phyloP scores from a whole-genome alignment of 1,139 yeast genomes.

The Petasospora rhodanensis region DNA sequence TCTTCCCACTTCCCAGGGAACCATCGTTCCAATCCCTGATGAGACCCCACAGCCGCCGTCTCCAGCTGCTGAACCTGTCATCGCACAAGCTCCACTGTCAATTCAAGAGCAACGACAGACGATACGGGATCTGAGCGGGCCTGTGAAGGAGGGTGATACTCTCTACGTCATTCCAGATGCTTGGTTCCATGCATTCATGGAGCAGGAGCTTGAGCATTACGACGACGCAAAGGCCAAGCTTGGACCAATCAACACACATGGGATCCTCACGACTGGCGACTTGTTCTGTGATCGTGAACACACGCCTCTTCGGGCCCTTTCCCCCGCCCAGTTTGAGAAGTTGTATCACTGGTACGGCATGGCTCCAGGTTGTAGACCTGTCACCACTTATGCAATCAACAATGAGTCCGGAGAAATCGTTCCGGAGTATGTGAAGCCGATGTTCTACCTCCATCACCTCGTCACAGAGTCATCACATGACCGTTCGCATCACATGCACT shows the following conservation, averaged over 20 bases:
- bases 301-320: constrained; percentile 33
- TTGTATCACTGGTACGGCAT: constrained; percentile 54
- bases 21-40: constrained; percentile 1
- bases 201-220: constrained; percentile 16
- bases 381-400: constrained; percentile 41
- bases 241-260: constrained; percentile 34
- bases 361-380: constrained; percentile 36
- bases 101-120: constrained; percentile 18
- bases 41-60: too few relatives aligned
- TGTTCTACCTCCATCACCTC: constrained; percentile 48
- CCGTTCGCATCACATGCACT: constrained; percentile 3
- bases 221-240: constrained; percentile 22
- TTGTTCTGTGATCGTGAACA: constrained; percentile 28
- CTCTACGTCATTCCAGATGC: constrained; percentile 33
- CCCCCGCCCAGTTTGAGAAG: constrained; percentile 39
- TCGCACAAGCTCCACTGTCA: not conserved
- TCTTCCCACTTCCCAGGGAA: constrained; percentile 5
- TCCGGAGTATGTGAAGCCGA: constrained; percentile 52
- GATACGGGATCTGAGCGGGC: not conserved
- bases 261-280: constrained; percentile 28
- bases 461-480: constrained; percentile 21
- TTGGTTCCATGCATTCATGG: constrained; percentile 33
- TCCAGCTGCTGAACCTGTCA: too few relatives aligned
- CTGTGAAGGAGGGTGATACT: constrained; percentile 29
- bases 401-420: constrained; percentile 35